phyloP scores from a whole-genome alignment of 2,329 filamentous ascomycete genomes.

The Neonectria hederae region DNA sequence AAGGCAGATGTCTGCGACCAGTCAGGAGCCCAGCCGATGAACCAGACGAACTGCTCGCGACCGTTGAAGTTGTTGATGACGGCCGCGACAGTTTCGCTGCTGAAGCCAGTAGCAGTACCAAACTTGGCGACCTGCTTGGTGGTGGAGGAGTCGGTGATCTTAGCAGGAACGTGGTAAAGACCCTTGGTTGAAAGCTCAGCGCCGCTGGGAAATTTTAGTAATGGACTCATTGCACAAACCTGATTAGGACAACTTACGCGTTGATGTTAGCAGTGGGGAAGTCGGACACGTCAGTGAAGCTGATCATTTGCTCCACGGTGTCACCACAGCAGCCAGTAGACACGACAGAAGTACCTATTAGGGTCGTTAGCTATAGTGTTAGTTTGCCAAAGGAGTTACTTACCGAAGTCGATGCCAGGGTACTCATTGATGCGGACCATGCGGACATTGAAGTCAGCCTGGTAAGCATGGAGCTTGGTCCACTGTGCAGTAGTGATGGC shows the following conservation, averaged over 20 bases:
- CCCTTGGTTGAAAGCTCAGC: constrained; percentile 29
- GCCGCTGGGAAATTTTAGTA: constrained; percentile 8
- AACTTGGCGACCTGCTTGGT: constrained; percentile 30
- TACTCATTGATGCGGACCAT: constrained; percentile 33
- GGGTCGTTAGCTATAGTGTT: not conserved
- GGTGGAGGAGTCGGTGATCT: constrained; percentile 21
- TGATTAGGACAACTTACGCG: constrained; percentile 10
- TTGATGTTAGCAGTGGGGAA: constrained; percentile 32
- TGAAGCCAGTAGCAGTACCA: constrained; percentile 20
- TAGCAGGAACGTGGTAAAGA: constrained; percentile 29
- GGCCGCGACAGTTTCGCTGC: constrained; percentile 25
- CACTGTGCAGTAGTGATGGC: constrained; percentile 27
- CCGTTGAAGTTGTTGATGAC: constrained; percentile 31
- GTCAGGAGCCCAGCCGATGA: constrained; percentile 29
- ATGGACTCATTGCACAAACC: too few species aligned
- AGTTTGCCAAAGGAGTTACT: not conserved
- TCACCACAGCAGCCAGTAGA: constrained; percentile 6
- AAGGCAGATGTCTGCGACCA: constrained; percentile 31
- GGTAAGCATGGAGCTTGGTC: constrained; percentile 25
- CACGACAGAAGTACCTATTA: not conserved
- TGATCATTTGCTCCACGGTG: constrained; percentile 20
- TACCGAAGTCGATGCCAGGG: constrained; percentile 24
- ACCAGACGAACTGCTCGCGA: constrained; percentile 34
- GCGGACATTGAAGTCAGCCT: constrained; percentile 25
- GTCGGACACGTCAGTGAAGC: constrained; percentile 23